Evolutionary conservation across 2,329 filamentous ascomycete genomes (phyloP), one percentile per base, ranked within the genome.

Genomic region (Penicillium griseofulvum): DNA sequence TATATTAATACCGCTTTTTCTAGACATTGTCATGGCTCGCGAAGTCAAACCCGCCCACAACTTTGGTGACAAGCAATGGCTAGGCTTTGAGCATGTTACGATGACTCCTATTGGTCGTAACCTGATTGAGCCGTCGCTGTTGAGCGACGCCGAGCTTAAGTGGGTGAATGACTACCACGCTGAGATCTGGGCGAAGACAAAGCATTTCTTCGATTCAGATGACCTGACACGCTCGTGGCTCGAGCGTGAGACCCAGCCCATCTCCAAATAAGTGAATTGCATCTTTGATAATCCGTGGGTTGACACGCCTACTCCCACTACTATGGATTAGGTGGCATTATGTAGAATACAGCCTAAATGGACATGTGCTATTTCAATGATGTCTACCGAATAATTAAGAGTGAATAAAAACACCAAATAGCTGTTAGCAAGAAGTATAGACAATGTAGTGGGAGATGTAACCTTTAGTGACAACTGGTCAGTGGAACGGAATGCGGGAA

Each of bases 1-100:
- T 26, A 36, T 43, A 36, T 54, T 65, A 52, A 61, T 54, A 33
- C 54, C 16, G 54, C 39, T 14, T 2, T 49, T 49, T 54, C 16
- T 59, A 81, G 78, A 99, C 72, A 86, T 99, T 67, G 85, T 96
- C 61, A 88, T 97, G 80, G 91, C 95, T 29, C 88, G 84, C 62
- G 91, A 97, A 71, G 87, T 89, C n/a, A 81, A 92, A 74, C 96
- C 93, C 5, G 87, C 87, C 58, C 83, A 96, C 74, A 85, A 87
- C 34, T 97, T 97, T 69, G 93, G 92, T 19, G 93, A 96, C 66
- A 96, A 96, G 77, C 88, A 92, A 2, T 99, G 90, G 76, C 80
- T 97, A 34, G 91, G 92, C 4, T 99, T 99, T 65, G 93, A 99
- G 78, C 90, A 96, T 73, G 91, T 97, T 62, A 99, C 94, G 0